Percentiles rank a stretch among this genome's conserved stretches.
Conservation (phyloP, 2,329 filamentous ascomycete genomes). For the Exserohilum turcica region DNA sequence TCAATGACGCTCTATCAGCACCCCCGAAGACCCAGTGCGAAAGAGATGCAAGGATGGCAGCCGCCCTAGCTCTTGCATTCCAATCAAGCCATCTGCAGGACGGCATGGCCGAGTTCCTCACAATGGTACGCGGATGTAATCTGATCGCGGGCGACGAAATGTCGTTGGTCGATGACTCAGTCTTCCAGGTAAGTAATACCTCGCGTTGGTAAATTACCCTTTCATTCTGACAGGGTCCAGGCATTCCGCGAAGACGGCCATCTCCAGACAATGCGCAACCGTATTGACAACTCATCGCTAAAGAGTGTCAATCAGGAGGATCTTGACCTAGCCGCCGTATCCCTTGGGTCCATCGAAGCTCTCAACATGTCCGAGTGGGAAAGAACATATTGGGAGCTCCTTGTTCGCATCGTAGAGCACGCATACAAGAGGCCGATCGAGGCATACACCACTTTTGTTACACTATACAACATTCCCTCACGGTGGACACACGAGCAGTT, state of each 20-base stretch:
- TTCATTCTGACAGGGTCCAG: constrained; percentile 5
- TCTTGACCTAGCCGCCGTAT: constrained; percentile 39
- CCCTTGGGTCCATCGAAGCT: constrained; percentile 31
- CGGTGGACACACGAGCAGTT: constrained; percentile 50
- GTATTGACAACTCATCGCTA: constrained; percentile 25
- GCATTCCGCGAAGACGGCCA: constrained; percentile 42
- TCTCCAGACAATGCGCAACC: constrained; percentile 37
- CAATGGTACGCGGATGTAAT: constrained; percentile 47
- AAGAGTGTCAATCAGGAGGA: constrained; percentile 31
- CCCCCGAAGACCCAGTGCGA: constrained; percentile 40
- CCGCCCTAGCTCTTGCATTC: constrained; percentile 45
- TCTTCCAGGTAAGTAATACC: constrained; percentile 34
- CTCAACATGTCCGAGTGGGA: constrained; percentile 40
- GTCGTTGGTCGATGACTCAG: constrained; percentile 27
- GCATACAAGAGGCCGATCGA: constrained; percentile 40
- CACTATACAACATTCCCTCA: constrained; percentile 50
- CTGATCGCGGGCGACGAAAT: constrained; percentile 39
- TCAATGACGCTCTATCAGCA: constrained; percentile 47
- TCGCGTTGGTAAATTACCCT: rapidly evolving
- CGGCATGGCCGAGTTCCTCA: constrained; percentile 45
- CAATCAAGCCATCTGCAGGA: constrained; percentile 47
- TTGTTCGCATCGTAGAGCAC: constrained; percentile 33
- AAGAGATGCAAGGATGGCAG: constrained; percentile 46
- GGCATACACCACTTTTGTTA: constrained; percentile 51
- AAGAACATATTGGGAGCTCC: constrained; percentile 31